phyloP scores from a whole-genome alignment of 2,329 filamentous ascomycete species.

The Ceratocystis papillata region DNA sequence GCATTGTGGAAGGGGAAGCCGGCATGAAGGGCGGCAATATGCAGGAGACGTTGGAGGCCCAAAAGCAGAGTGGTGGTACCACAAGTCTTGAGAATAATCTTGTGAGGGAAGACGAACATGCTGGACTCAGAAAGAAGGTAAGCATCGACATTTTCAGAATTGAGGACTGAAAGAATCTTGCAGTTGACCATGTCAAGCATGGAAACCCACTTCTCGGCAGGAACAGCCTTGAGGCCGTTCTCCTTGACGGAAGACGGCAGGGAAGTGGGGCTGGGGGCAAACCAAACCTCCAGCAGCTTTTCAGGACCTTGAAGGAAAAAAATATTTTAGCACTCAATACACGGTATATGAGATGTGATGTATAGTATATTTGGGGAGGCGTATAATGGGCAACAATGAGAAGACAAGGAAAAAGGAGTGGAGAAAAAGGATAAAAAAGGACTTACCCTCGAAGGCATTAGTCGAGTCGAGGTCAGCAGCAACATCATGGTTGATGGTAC shows the following conservation, averaged over 20 bases:
- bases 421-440: neutral
- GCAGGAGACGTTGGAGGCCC: conserved; percentile 79
- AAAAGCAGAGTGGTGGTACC: conserved; percentile 89
- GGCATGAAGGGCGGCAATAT: conserved; percentile 77
- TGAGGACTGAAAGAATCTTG: conserved; percentile 89
- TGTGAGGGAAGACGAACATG: conserved; percentile 99
- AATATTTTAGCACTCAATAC: neutral
- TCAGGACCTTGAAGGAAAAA: conserved; percentile 56
- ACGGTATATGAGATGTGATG: neutral
- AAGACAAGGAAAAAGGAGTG: no score
- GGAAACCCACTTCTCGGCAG: conserved; percentile 76
- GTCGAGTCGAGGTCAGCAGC: conserved; percentile 84
- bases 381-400: neutral
- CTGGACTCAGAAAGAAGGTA: conserved; percentile 97
- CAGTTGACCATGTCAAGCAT: conserved; percentile 99
- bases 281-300: conserved; percentile 98
- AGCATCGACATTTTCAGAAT: conserved; percentile 88
- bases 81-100: conserved; percentile 96
- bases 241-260: conserved; percentile 60
- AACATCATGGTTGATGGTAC: conserved; percentile 95
- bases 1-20: conserved; percentile 79
- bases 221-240: conserved; percentile 74
- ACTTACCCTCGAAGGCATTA: conserved; percentile 85
- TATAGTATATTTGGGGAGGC: neutral
- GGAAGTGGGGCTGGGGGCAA: conserved; percentile 64